Evolutionary conservation across 345 rosid species (phyloP), one percentile per base, ranked within the genome.

Genomic region (Cochlearia excelsa): DNA sequence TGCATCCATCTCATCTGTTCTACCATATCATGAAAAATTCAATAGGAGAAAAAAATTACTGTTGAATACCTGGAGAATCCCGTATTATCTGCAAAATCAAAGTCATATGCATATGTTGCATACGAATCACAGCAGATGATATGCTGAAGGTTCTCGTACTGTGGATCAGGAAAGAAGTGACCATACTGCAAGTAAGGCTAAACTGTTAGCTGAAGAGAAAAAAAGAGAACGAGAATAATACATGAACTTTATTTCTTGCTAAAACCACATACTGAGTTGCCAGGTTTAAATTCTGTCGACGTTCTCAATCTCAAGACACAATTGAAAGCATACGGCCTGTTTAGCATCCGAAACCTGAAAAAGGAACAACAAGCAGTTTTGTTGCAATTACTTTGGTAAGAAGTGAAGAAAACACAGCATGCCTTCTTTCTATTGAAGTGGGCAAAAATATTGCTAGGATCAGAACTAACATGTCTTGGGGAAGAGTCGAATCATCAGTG

Each of bases 81-180:
- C 52, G 66, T 64, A 29, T 80, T 70, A 68, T 82, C 84, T 30
- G 83, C 71, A 50, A 89, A 93, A 63, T 89, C 95, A 64, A 93
- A 93, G 83, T 93, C 99, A 74, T 93, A 93, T 29, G 92, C 95
- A 76, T 83, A 93, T 59, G 99, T 85, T 51, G 95, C 95, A 81
- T 77, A 77, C 65, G 97, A 89, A 82, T 93, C 99, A 48, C 99
- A 93, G 65, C 97, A 88, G 54, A 88, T 88, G 64, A 93, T 86
- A 76, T 89, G 99, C 50, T 93, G 99, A 74, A 93, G 94, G 65
- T 93, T 86, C 75, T 89, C 99, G 72, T 89, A 89, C 61, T 86
- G 95, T 6, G 99, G 99, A 81, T 93, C 99, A 3, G 90, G 89
- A 70, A 87, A 93, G 87, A 89, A 93, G 84, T 93, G 97, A 46